These are phyloP conservation scores for Calonectria henricotiae DNA, from an alignment of 2,329 filamentous ascomycete genomes.

Conservation along the genomic window DNA sequence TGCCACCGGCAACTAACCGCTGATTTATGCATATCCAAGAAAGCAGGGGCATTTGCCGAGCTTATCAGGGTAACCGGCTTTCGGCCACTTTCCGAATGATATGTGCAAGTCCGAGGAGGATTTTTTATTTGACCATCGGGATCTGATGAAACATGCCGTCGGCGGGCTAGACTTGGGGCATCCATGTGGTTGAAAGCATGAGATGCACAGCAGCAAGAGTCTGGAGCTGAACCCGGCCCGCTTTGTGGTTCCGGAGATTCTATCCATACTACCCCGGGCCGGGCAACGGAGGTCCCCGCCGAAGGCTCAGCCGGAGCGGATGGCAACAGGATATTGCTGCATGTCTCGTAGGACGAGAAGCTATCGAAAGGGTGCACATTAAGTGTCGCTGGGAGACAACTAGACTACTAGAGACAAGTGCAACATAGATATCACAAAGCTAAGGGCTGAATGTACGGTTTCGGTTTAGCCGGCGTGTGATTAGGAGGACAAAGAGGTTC, in stretches of 20 bases:
- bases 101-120: neutral
- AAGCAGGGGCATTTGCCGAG: neutral
- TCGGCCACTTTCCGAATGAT: constrained; percentile 15
- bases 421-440: neutral
- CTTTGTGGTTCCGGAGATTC: constrained; percentile 12
- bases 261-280: constrained; percentile 26
- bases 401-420: neutral
- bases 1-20: neutral
- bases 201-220: neutral
- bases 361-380: neutral
- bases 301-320: neutral
- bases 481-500: neutral
- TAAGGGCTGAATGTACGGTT: neutral
- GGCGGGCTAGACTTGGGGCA: neutral
- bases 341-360: neutral
- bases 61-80: neutral
- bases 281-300: constrained; percentile 33
- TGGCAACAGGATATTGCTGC: neutral
- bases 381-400: neutral
- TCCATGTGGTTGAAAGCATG: constrained; percentile 8
- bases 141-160: constrained; percentile 13
- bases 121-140: neutral
- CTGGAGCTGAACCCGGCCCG: constrained; percentile 25
- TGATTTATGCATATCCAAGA: neutral
- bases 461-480: neutral